Evolutionary conservation across 352 stramenopile genomes (phyloP).

Genomic region (Pythium myriotylum): DNA sequence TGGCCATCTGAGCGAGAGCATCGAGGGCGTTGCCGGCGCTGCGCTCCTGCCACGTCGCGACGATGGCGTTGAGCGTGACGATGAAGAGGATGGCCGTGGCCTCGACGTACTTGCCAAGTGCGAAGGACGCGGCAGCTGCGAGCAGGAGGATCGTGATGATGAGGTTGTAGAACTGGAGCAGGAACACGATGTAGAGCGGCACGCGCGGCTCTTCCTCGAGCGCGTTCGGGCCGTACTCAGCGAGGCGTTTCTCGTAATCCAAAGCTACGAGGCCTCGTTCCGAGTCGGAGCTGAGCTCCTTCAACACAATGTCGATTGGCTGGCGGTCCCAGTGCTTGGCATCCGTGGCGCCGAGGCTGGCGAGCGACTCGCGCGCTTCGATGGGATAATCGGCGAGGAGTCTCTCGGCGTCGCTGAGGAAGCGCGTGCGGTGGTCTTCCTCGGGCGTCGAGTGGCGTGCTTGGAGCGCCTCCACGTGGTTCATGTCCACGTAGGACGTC

Average conservation of each 20-base stretch:
- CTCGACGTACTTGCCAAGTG: constrained; percentile 66
- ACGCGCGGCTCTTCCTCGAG: constrained; percentile 67
- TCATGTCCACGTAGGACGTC: constrained; percentile 3
- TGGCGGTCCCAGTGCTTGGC: constrained; percentile 53
- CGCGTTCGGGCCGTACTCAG: constrained; percentile 54
- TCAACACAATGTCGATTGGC: constrained; percentile 45
- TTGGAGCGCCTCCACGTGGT: not conserved
- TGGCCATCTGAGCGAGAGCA: constrained; percentile 63
- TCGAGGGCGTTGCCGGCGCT: constrained; percentile 68
- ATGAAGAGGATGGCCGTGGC: constrained; percentile 75
- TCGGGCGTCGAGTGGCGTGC: no score
- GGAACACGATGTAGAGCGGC: constrained; percentile 63
- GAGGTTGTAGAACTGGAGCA: constrained; percentile 83
- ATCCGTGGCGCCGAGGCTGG: constrained; percentile 54
- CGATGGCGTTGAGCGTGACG: constrained; percentile 57
- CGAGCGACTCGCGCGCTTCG: no score
- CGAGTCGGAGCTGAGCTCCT: constrained; percentile 57
- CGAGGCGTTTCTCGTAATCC: constrained; percentile 45
- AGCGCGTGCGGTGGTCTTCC: constrained; percentile 59
- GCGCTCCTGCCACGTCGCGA: constrained; percentile 70
- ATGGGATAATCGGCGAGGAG: no score
- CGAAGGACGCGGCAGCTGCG: constrained; percentile 54
- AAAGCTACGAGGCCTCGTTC: constrained; percentile 44
- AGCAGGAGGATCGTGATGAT: constrained; percentile 74
- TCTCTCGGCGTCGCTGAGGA: constrained; percentile 64